Evolutionary conservation across 2,329 filamentous ascomycete species (phyloP).

Genomic region (Paraphoma chrysanthemicola): DNA sequence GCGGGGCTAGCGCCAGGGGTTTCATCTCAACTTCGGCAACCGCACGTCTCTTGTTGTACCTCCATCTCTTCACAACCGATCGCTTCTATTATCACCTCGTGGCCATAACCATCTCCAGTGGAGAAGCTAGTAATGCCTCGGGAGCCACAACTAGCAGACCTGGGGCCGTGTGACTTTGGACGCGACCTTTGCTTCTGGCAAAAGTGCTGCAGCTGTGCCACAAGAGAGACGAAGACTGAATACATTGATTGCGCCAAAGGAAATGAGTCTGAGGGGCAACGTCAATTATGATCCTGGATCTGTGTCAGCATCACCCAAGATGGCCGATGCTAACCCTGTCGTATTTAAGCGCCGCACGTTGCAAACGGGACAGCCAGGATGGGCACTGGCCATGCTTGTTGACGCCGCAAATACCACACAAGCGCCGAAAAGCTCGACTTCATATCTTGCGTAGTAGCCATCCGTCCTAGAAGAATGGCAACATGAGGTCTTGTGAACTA

Average conservation of each 20-base stretch:
- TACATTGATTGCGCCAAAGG: background rate
- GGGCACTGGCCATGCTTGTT: background rate
- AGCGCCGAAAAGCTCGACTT: background rate
- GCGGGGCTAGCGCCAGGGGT: conserved; percentile 4
- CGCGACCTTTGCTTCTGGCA: background rate
- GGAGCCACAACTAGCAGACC: background rate
- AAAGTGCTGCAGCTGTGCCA: conserved; percentile 1
- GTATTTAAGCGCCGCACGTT: background rate
- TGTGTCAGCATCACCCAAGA: background rate
- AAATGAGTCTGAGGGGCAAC: too few relatives aligned
- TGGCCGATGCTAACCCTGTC: background rate
- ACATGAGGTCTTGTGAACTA: too few relatives aligned
- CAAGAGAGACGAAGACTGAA: background rate
- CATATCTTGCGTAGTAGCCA: background rate
- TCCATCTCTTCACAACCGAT: background rate
- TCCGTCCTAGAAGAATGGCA: too few relatives aligned
- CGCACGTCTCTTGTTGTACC: background rate
- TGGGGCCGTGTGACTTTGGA: background rate
- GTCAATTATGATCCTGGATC: background rate
- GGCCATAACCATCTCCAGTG: background rate
- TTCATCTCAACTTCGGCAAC: background rate
- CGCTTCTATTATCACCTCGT: background rate
- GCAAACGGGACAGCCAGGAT: background rate
- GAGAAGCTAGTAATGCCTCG: background rate
- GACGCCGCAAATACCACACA: background rate